Evolutionary conservation across 2,329 filamentous ascomycete genomes (phyloP), one percentile per base, ranked within the genome.

Genomic region (Fusarium sp.): DNA sequence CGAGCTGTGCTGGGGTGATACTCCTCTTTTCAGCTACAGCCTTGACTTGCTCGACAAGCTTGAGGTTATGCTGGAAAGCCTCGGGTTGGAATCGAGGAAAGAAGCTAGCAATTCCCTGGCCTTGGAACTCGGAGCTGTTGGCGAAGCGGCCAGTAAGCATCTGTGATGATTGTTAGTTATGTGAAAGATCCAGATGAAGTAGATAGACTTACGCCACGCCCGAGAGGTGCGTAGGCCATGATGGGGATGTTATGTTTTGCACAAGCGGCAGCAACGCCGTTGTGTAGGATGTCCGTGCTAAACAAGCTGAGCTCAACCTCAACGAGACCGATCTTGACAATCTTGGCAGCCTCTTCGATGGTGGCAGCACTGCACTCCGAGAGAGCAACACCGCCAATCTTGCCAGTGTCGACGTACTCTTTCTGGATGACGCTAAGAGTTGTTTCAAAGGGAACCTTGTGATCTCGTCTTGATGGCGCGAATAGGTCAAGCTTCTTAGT

Each of bases 151-250:
- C 76, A 11, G 77, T 69, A 32, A 80, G 77, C 32, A 80, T 69
- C 77, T 80, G 30, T 6, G 15, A 15, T 30, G 11, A 10, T 7
- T 24, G 46, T 75, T 57, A 76, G 72, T 30, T 40, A 20, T 8
- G n/a, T 11, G 18, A 20, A 25, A 18, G 5, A 7, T 43, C 41
- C 16, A 22, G 7, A 18, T 12, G 13, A 22, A 29, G n/a, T 25
- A 25, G 13, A 25, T 54, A 49, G 11, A 77, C 80, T 74, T 76
- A 83, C 81, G 3, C 85, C 85, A 27, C 87, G 82, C 7, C 91
- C 90, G 0, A 94, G 82, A 2, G 92, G 92, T 46, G 90, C 91
- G 80, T 94, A 94, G 1, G 90, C 91, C 38, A 93, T 80, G 49
- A 94, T 81, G 0, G 91, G 90, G 64, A 95, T 93, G 48, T 84